Evolutionary conservation across 768 basidiomycete species (phyloP).

Genomic region (Erythrobasidium yunnanense): DNA sequence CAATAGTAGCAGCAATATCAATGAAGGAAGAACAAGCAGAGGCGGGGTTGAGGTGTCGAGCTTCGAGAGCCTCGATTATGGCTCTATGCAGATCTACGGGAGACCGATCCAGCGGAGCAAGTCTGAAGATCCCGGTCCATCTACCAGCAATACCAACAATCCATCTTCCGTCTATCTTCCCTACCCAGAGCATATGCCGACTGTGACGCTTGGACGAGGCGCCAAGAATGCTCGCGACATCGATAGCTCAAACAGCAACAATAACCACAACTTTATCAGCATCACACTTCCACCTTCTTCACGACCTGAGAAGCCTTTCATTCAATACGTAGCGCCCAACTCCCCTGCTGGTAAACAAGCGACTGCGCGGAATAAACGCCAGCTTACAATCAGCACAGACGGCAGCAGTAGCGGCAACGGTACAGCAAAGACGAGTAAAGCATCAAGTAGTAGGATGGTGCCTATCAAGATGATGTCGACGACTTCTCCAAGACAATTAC

Average conservation of each 20-base stretch:
- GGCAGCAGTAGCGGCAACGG: background rate
- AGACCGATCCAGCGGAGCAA: background rate
- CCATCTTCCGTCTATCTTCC: conserved; percentile 31
- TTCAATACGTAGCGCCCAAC: conserved; percentile 24
- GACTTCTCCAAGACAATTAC: background rate
- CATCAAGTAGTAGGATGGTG: conserved; percentile 3
- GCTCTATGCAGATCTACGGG: conserved; percentile 14
- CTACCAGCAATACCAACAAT: background rate
- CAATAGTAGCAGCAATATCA: background rate
- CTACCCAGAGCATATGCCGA: conserved; percentile 35
- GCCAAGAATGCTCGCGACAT: conserved; percentile 29
- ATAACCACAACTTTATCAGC: background rate
- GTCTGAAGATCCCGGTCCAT: background rate
- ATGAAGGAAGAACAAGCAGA: background rate
- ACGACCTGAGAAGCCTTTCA: conserved; percentile 10
- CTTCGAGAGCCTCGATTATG: conserved; percentile 17
- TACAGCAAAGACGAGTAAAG: background rate
- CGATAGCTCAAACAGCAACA: background rate
- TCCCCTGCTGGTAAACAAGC: conserved; percentile 21
- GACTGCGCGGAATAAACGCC: conserved; percentile 2
- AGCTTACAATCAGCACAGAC: conserved; percentile 1
- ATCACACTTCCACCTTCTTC: background rate
- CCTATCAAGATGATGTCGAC: conserved; percentile 19
- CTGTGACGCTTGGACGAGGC: conserved; percentile 31
- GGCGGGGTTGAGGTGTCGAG: background rate